A percentile compares a stretch with the other conserved stretches of the same genome.
These are phyloP conservation scores for Grosmannia clavigera DNA, from an alignment of 2,329 filamentous ascomycete species.

Conservation along the genomic window DNA sequence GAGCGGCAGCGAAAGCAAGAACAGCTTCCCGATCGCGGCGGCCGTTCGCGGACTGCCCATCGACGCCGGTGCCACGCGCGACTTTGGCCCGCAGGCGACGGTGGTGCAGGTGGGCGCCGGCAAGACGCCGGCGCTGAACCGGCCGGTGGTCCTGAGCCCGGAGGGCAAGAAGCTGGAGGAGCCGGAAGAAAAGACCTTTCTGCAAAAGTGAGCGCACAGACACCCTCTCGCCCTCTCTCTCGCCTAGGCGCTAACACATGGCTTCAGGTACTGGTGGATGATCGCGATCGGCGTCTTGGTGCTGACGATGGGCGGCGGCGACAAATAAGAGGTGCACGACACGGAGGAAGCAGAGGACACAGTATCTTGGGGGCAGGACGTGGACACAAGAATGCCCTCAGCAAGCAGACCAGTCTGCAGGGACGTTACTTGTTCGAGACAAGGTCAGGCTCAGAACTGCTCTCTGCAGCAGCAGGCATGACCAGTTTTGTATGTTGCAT, in stretches of 20 bases:
- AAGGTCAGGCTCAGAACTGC: no score
- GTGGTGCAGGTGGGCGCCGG: conserved; percentile 36
- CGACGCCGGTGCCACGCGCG: conserved; percentile 51
- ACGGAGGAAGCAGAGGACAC: background rate
- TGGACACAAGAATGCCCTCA: background rate
- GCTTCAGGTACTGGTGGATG: conserved; percentile 53
- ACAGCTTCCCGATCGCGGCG: conserved; percentile 16
- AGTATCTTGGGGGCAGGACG: background rate
- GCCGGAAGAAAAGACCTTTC: conserved; percentile 46
- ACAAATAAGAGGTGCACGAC: background rate
- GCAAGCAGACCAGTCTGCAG: no score
- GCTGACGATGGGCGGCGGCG: background rate
- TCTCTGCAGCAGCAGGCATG: no score
- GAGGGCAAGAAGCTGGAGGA: conserved; percentile 46
- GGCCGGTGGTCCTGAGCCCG: conserved; percentile 47
- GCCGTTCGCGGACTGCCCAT: conserved; percentile 43
- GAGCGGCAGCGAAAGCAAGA: background rate
- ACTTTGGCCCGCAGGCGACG: conserved; percentile 49
- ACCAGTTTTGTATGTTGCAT: no score
- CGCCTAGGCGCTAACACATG: background rate
- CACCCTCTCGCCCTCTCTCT: background rate
- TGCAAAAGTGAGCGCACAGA: conserved; percentile 46
- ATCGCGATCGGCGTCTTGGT: conserved; percentile 41
- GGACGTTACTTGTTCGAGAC: no score
- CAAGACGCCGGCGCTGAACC: conserved; percentile 47